Conservation (phyloP, 208 protist species). For the Acanthamoeba healyi region DNA sequence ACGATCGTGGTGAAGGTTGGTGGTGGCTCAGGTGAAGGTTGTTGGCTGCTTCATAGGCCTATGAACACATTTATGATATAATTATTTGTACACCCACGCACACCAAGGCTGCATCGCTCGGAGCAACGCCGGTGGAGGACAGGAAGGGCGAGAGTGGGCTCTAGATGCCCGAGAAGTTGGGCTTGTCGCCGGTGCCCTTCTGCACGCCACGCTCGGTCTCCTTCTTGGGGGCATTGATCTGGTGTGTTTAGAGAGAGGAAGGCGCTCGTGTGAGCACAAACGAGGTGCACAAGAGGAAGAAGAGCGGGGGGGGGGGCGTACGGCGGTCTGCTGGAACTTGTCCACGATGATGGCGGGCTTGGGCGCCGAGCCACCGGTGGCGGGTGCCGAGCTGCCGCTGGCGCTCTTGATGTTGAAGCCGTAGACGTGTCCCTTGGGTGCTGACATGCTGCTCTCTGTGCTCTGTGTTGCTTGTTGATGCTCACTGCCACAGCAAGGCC, state of each 20-base stretch:
- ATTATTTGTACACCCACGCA: no score
- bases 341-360: constrained; percentile 59
- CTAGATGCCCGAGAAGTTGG: constrained; percentile 16
- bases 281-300: not conserved
- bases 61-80: no score
- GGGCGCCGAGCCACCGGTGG: not conserved
- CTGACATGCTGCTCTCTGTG: no score
- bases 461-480: no score
- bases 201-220: constrained; percentile 23
- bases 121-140: not conserved
- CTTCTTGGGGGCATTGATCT: constrained; percentile 37
- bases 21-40: no score
- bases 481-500: no score
- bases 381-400: not conserved
- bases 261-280: not conserved
- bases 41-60: no score
- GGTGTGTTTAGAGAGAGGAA: not conserved
- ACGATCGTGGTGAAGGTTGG: no score
- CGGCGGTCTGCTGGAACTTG: constrained; percentile 33
- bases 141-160: not conserved
- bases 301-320: not conserved
- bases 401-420: constrained; percentile 68
- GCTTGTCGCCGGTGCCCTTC: constrained; percentile 49
- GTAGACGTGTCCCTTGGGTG: constrained; percentile 51
- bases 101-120: no score